phyloP scores from a whole-genome alignment of 352 stramenopile species.

The Globisporangium rhizosaccharum region DNA sequence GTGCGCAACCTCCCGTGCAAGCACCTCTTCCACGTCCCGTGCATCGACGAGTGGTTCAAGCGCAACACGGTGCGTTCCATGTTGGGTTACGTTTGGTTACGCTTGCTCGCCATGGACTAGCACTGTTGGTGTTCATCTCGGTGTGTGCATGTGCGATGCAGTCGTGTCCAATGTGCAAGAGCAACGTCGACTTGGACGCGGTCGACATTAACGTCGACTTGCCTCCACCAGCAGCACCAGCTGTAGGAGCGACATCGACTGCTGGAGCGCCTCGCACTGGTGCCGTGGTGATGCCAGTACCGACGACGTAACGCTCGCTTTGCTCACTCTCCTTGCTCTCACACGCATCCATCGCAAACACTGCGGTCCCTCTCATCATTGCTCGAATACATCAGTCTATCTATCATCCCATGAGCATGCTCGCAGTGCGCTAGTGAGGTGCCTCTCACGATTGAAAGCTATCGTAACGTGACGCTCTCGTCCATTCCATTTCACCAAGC shows the following conservation, averaged over 20 bases:
- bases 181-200: slow-evolving; percentile 56
- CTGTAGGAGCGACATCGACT: not conserved
- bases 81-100: not conserved
- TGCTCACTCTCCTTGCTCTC: not conserved
- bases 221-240: not conserved
- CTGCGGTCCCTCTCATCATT: too few species aligned
- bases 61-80: slow-evolving; percentile 69
- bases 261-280: not conserved
- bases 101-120: not conserved
- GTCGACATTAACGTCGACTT: slow-evolving; percentile 38
- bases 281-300: not conserved
- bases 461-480: too few species aligned
- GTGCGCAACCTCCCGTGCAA: slow-evolving; percentile 76
- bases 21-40: slow-evolving; percentile 88
- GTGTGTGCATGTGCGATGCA: slow-evolving; percentile 4
- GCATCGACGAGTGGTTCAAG: slow-evolving; percentile 86
- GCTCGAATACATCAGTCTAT: too few species aligned
- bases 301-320: not conserved
- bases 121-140: not conserved
- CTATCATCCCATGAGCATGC: too few species aligned
- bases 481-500: not conserved
- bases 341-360: too few species aligned
- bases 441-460: not conserved
- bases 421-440: too few species aligned
- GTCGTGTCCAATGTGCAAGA: slow-evolving; percentile 83